These are phyloP conservation scores for Boletus calvinii DNA, from an alignment of 1,284 basidiomycete genomes.

Conservation along the genomic window DNA sequence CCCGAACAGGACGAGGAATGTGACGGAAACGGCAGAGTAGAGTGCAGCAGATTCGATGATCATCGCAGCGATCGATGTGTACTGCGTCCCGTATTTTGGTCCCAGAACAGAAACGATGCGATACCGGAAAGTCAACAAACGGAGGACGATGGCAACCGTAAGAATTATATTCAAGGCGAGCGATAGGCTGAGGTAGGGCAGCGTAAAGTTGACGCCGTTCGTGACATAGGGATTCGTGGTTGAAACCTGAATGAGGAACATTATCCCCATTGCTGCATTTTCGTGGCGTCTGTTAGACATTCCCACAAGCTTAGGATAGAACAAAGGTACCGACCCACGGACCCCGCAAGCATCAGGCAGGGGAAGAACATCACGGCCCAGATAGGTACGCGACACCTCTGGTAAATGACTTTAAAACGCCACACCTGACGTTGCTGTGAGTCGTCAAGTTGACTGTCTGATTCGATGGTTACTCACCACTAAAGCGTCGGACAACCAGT, in stretches of 20 bases:
- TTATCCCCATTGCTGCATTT: constrained; percentile 8
- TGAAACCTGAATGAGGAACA: constrained; percentile 13
- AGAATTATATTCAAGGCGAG: constrained; percentile 25
- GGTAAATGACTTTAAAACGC: constrained; percentile 30
- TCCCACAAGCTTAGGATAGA: no score
- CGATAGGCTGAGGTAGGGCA: constrained; percentile 22
- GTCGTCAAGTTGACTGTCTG: neutral
- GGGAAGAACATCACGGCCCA: constrained; percentile 23
- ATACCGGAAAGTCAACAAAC: constrained; percentile 13
- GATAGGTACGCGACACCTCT: constrained; percentile 2
- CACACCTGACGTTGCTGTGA: constrained; percentile 25
- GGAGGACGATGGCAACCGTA: constrained; percentile 23
- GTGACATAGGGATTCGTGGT: constrained; percentile 13
- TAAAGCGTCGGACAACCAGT: constrained; percentile 28
- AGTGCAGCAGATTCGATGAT: constrained; percentile 22
- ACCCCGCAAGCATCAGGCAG: constrained; percentile 13
- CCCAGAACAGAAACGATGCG: constrained; percentile 12
- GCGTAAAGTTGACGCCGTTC: constrained; percentile 11
- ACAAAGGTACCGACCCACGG: constrained; percentile 11
- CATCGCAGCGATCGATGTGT: constrained; percentile 24
- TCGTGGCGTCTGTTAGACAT: no score
- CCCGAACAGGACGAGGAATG: constrained; percentile 20
- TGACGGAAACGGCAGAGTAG: constrained; percentile 19
- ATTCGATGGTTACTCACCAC: constrained; percentile 19
- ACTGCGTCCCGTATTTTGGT: constrained; percentile 8